Conservation (phyloP, 2,329 filamentous ascomycete genomes). For the Lachnellula hyalina region DNA sequence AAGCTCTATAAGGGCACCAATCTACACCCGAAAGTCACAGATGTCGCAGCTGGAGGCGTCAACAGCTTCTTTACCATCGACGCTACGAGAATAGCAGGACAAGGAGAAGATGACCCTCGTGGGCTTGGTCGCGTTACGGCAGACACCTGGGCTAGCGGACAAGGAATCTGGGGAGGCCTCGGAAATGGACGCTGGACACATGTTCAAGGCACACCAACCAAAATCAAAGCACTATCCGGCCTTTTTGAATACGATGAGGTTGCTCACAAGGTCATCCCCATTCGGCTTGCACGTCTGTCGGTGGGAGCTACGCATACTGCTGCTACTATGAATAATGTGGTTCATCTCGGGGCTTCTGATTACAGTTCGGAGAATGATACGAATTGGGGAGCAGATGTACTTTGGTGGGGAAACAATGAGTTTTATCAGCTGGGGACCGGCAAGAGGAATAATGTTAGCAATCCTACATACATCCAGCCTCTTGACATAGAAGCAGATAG, state of each 20-base stretch:
- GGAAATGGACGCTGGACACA: conserved; percentile 90
- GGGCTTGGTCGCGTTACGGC: conserved; percentile 54
- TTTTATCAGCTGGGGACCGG: conserved; percentile 89
- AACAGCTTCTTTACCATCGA: conserved; percentile 89
- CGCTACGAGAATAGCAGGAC: conserved; percentile 53
- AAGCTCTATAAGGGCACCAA: conserved; percentile 66
- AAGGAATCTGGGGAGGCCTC: conserved; percentile 76
- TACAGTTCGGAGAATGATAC: conserved; percentile 59
- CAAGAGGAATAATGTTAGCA: conserved; percentile 72
- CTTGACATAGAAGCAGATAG: conserved; percentile 61
- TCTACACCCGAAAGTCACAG: conserved; percentile 62
- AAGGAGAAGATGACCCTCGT: conserved; percentile 35
- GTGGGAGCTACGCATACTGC: conserved; percentile 77
- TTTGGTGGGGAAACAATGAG: conserved; percentile 96
- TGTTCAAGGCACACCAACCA: conserved; percentile 68
- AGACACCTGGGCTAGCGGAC: conserved; percentile 83
- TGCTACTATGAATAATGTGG: conserved; percentile 78
- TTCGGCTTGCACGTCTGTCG: conserved; percentile 67
- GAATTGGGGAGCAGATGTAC: conserved; percentile 81
- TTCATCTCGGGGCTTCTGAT: conserved; percentile 47
- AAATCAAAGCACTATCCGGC: conserved; percentile 76
- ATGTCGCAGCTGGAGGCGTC: conserved; percentile 76
- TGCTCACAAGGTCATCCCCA: conserved; percentile 63
- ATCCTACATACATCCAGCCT: conserved; percentile 73
- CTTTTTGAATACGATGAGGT: conserved; percentile 84